Base-by-base conservation (phyloP, 331 rosid genomes). In the Acacia concinna region DNA sequence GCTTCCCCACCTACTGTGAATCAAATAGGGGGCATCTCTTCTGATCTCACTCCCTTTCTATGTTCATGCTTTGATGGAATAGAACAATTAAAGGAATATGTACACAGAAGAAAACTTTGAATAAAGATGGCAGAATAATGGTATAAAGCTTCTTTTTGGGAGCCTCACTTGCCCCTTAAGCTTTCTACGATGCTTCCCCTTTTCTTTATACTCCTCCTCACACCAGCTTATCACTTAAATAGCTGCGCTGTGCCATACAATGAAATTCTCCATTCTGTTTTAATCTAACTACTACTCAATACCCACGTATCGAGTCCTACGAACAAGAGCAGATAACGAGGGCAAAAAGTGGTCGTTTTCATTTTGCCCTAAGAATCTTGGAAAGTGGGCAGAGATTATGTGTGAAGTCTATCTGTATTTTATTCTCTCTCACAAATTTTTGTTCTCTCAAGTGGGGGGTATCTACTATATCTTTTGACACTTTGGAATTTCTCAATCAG, bases 101-200 rank as follows among this genome's bases (percentile, higher is more conserved):
- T 70, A 15, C 15, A 70, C 74, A 44, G 74, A 44, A 70, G 7
- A n/a, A 27, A 6, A 44, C 59, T 70, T 70, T 27, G 88, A 89
- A 89, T 87, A 89, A 89, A 87, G 89, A 83, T 68, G 31, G 7
- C 74, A 74, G 90, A 89, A 88, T 84, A 89, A 85, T 11, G 69
- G 41, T 60, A 83, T 78, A 83, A 86, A 75, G 91, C 92, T 81
- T 84, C 88, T 86, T 86, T 85, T 41, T 74, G 78, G 83, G 80
- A 80, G 62, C 30, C 40, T 83, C 87, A 68, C 85, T 81, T 77
- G 38, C 85, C 70, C 79, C 70, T 21, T 79, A 68, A 83, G 86
- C 81, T 86, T 89, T 85, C 84, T 66, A 20, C 54, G 66, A 69
- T 81, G 83, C 88, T 85, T 81, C 84, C 73, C 77, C 84, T 78